phyloP scores from a whole-genome alignment of 1,284 basidiomycete genomes.

The Sporisorium scitamineum region DNA sequence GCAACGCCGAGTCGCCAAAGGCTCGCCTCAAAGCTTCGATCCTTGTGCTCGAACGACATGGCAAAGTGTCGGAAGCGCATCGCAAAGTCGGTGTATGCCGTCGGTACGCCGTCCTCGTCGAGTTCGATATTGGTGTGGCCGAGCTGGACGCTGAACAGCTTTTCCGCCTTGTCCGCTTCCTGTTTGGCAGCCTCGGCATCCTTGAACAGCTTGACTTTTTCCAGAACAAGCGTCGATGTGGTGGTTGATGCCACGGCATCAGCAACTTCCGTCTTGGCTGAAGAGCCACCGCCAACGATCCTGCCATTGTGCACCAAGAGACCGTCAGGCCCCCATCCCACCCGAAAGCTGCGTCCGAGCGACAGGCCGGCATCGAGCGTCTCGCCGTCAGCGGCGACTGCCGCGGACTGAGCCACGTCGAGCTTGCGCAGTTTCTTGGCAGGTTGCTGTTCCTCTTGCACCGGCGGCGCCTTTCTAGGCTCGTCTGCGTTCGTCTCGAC shows the following conservation, averaged over 20 bases:
- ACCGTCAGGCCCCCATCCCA: constrained; percentile 88
- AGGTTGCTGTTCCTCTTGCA: constrained; percentile 37
- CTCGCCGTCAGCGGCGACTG: constrained; percentile 76
- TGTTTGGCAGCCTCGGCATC: constrained; percentile 29
- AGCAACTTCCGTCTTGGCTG: constrained; percentile 18
- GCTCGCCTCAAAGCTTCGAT: constrained; percentile 75
- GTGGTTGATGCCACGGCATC: constrained; percentile 15
- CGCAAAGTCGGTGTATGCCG: constrained; percentile 72
- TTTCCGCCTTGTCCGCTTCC: constrained; percentile 69
- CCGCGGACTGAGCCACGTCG: constrained; percentile 72
- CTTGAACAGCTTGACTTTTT: constrained; percentile 56
- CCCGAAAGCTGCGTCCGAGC: constrained; percentile 87
- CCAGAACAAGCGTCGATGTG: constrained; percentile 41
- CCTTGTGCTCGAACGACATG: constrained; percentile 78
- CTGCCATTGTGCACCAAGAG: constrained; percentile 79
- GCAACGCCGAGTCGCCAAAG: constrained; percentile 90
- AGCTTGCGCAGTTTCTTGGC: constrained; percentile 55
- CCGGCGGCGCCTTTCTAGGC: constrained; percentile 4
- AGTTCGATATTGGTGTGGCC: constrained; percentile 77
- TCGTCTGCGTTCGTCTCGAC: constrained; percentile 9
- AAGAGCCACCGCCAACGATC: constrained; percentile 12
- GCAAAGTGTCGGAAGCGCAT: constrained; percentile 85
- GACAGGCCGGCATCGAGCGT: constrained; percentile 84
- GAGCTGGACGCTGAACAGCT: constrained; percentile 83
- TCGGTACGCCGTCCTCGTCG: constrained; percentile 72